Evolutionary conservation across 257 asterid genomes (phyloP).

Genomic region (Fraxinus cuspidata): DNA sequence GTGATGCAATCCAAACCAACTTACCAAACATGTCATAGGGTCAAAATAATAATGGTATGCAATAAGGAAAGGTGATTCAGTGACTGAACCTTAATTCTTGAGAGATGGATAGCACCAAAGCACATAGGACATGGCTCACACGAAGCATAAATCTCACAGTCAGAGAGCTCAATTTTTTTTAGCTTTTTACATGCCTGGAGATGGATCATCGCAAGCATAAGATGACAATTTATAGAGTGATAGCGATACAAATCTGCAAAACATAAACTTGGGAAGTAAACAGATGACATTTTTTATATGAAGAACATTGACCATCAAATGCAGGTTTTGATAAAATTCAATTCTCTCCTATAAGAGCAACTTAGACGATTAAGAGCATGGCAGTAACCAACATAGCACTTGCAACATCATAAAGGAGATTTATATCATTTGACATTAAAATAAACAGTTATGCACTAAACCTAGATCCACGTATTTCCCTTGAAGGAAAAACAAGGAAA

Average conservation of each 20-base stretch:
- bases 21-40: neutral
- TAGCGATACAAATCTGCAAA: neutral
- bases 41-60: neutral
- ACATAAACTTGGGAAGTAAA: neutral
- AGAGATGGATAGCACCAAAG: constrained; percentile 97
- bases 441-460: too few relatives aligned
- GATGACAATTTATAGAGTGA: neutral
- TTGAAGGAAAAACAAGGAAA: too few relatives aligned
- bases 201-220: constrained; percentile 20
- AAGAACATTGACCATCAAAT: neutral
- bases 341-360: neutral
- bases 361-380: neutral
- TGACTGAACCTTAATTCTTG: constrained; percentile 72
- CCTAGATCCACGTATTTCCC: too few relatives aligned
- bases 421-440: too few relatives aligned
- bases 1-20: neutral
- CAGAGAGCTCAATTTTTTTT: constrained; percentile 83
- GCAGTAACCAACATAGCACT: too few relatives aligned
- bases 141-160: constrained; percentile 95
- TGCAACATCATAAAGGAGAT: too few relatives aligned
- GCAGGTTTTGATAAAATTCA: neutral
- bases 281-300: neutral
- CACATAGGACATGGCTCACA: constrained; percentile 99
- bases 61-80: neutral
- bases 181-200: constrained; percentile 96